Percentiles rank a stretch among this genome's conserved stretches.
These are phyloP conservation scores for Talaromyces thailandensis DNA, from an alignment of 495 filamentous ascomycete species.

Conservation along the genomic window DNA sequence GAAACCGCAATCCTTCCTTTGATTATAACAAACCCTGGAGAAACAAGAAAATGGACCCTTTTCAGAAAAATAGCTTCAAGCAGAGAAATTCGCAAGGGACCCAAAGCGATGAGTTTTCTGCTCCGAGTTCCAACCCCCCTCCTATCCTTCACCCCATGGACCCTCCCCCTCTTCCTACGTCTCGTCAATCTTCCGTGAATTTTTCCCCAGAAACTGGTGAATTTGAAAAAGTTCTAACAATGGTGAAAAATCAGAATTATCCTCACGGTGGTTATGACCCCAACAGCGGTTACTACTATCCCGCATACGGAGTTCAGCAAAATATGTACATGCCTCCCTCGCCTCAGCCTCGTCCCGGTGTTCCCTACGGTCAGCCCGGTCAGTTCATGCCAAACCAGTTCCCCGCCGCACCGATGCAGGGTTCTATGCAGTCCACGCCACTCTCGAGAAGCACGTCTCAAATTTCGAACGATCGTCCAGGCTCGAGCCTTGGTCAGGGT, in stretches of 20 bases:
- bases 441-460: constrained; percentile 84
- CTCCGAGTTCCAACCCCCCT: not conserved
- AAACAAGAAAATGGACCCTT: constrained; percentile 13
- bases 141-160: constrained; percentile 1
- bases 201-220: constrained; percentile 59
- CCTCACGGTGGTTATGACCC: constrained; percentile 32
- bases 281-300: constrained; percentile 35
- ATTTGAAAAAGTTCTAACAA: constrained; percentile 70
- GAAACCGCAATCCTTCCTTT: constrained; percentile 30
- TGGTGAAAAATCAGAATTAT: constrained; percentile 42
- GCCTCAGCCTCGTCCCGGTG: constrained; percentile 43
- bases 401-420: constrained; percentile 38
- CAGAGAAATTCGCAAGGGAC: constrained; percentile 17
- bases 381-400: constrained; percentile 42
- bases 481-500: constrained; percentile 67
- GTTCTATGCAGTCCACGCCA: constrained; percentile 46
- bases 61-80: constrained; percentile 18
- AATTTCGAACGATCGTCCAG: constrained; percentile 66
- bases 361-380: constrained; percentile 38
- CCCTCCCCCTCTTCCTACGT: constrained; percentile 5
- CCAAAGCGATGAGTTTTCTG: constrained; percentile 9
- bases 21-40: constrained; percentile 16
- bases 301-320: constrained; percentile 35
- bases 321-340: constrained; percentile 44
- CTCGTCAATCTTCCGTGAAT: constrained; percentile 34